A percentile compares a stretch with the other conserved stretches of the same genome.
phyloP scores from a whole-genome alignment of 192 early-diverging fungal species.

The Backusella parvicylindrica region DNA sequence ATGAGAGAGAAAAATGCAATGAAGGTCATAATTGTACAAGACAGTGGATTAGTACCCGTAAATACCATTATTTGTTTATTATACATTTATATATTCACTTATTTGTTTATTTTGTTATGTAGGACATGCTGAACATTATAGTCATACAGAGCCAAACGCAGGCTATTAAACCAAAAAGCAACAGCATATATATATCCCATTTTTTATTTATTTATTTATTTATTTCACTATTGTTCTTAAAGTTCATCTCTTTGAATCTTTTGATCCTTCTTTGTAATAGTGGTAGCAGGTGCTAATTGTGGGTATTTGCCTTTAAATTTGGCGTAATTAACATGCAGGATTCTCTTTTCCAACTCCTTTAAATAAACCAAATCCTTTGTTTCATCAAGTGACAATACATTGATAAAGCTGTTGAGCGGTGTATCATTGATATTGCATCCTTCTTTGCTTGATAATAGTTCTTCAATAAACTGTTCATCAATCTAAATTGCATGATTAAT shows the following conservation, averaged over 20 bases:
- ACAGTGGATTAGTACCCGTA: not conserved
- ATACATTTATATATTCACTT: not conserved
- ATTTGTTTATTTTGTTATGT: not conserved
- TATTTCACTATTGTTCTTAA: not conserved
- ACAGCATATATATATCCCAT: not conserved
- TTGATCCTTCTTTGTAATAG: not conserved
- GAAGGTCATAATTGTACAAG: not conserved
- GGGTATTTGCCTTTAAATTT: constrained; percentile 2
- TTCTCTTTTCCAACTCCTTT: constrained; percentile 1
- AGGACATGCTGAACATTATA: not conserved
- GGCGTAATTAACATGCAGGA: constrained; percentile 6
- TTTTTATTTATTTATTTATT: not conserved
- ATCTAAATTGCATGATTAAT: not conserved
- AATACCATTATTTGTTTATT: not conserved
- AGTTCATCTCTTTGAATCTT: constrained; percentile 12
- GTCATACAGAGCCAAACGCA: not conserved
- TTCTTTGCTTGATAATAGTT: not conserved
- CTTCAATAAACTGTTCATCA: not conserved
- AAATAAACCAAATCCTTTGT: constrained; percentile 1
- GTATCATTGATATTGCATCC: constrained; percentile 12
- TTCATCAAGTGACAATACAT: constrained; percentile 1
- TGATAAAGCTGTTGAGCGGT: not conserved
- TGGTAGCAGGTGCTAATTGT: not conserved
- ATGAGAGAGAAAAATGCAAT: not conserved
- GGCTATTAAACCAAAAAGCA: not conserved